Evolutionary conservation across 31 red algal genomes (phyloP).

Genomic region (Odonthalia washingtoniensis): DNA sequence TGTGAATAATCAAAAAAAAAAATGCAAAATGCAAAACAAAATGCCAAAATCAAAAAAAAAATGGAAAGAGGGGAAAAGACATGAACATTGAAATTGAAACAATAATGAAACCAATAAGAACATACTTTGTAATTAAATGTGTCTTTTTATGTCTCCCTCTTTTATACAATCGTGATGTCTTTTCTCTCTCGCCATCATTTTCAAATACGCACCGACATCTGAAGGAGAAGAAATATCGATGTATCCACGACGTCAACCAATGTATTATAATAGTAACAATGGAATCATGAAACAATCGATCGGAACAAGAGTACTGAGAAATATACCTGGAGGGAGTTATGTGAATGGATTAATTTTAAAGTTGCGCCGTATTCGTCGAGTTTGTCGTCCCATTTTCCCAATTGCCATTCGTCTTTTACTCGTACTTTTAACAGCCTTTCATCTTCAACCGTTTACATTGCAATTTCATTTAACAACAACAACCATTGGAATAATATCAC

Average conservation of each 20-base stretch:
- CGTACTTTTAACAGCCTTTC: constrained; percentile 45
- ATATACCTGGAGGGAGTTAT: not conserved
- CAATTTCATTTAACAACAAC: not conserved
- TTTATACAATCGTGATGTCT: no score
- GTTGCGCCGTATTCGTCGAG: constrained; percentile 39
- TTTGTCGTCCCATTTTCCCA: constrained; percentile 47
- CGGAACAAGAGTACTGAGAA: not conserved
- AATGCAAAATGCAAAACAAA: no score
- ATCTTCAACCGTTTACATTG: constrained; percentile 47
- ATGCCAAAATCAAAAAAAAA: no score
- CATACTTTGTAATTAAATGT: no score
- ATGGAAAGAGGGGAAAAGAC: no score
- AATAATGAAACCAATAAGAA: no score
- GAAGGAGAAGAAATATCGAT: not conserved
- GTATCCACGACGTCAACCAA: not conserved
- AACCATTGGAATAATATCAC: constrained; percentile 6
- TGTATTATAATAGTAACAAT: not conserved
- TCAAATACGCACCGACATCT: not conserved
- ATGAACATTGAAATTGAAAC: no score
- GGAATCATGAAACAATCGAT: no score
- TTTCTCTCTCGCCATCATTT: not conserved
- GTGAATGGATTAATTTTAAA: constrained; percentile 44
- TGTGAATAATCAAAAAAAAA: no score
- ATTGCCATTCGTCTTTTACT: constrained; percentile 47
- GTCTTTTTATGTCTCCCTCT: no score